Base-by-base conservation (phyloP, 23 red algal genomes). In the Gracilaria vermiculophylla region DNA sequence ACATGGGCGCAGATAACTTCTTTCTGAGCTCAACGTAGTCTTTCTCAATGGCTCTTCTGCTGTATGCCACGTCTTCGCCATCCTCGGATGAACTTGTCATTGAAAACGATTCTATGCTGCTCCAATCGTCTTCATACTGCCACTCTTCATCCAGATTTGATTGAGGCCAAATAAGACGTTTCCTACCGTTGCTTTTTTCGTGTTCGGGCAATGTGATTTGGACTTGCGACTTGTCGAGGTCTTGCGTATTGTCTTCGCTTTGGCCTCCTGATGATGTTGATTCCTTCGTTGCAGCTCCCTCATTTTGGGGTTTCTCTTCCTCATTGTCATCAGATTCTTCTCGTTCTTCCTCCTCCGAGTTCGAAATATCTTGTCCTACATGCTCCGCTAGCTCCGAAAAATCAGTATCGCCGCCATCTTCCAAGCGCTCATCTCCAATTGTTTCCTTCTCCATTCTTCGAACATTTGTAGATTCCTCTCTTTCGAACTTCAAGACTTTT, bases 1-100 rank as follows among this genome's bases (percentile, higher is more conserved):
- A 88, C 84, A 88, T 88, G 42, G 84, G 84, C 2, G 84, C 67
- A 3, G 84, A 75, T 35, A 88, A 56, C 44, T 88, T 73, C 54
- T 76, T 51, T 36, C 84, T 40, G 21, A 88, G 27, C 20, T 52
- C 51, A 34, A 52, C 21, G 19, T 69, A 65, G 69, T 76, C 84
- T 39, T 77, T 19, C 25, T 62, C 16, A 37, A 57, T 10, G 0
- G 53, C 35, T 29, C 69, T 55, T 44, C 25, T 61, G 21, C 39
- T 15, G 25, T 64, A 62, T 13, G 17, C 40, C 11, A 8, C 52
- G 15, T 25, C 20, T 23, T 52, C 84, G 0, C 23, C 70, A 23
- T 88, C 67, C 16, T 88, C 47, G 17, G 49, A 56, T 24, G 66
- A 76, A 24, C 41, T 51, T 13, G 81, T 57, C 75, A 56, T 69